Evolutionary conservation across 495 filamentous ascomycete species (phyloP), one percentile per base, ranked within the genome.

Genomic region (Cladorrhinum samala): DNA sequence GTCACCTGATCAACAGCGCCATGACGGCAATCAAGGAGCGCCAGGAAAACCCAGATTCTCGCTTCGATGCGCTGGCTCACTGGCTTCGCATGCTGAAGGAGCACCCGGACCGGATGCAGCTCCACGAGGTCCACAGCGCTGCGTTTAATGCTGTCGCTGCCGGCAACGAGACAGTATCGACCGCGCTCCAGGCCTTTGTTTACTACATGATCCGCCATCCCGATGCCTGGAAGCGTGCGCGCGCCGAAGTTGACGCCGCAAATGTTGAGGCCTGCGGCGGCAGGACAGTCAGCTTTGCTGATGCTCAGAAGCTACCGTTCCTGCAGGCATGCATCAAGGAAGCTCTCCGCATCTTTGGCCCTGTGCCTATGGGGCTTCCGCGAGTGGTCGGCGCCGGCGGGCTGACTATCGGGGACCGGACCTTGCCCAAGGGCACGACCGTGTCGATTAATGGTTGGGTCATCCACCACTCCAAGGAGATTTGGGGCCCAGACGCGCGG

Each of bases 291-390:
- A 67, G 55, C 16, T 63, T 53, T 24, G 68, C 63, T 7, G 82
- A 79, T 40, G 65, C 84, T 1, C 69, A 75, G 37, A 76, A 73
- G 5, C 54, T 79, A 24, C 70, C 74, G 61, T 72, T 74, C 49
- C 58, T 66, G 4, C 68, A 70, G 25, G 70, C 68, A 8, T 72
- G 77, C 56, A 77, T 85, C 56, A 80, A 85, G 54, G 84, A 86
- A 57, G 63, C 75, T 2, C 68, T 86, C 54, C 73, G 84, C 16
- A 57, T 86, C 36, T 72, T 74, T 14, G 81, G 78, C 4, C 68
- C 81, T 3, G 77, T 81, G 4, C 57, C 67, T 4, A 73, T 71
- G 37, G 59, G 69, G 0, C 56, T 83, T 3, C 75, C 78, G 5
- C 71, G 82, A 1, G 60, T 71, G 37, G 80, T 81, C 7, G 67